Conservation (phyloP, 225 moss, liverwort and hornwort genomes). For the Rhytidiadelphus loreus region DNA sequence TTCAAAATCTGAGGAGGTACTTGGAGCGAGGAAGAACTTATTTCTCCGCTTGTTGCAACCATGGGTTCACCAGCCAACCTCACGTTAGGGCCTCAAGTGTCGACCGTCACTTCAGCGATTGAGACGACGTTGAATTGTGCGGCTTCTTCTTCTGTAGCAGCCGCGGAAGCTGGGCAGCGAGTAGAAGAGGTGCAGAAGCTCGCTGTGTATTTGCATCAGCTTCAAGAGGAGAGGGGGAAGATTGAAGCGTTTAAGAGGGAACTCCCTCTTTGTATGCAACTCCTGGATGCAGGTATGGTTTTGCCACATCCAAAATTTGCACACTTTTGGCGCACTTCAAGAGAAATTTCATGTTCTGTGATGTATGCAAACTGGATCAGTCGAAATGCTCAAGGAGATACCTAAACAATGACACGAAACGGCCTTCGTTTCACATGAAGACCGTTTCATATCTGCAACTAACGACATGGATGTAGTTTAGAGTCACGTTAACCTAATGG, state of each 20-base stretch:
- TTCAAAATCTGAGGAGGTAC: background rate
- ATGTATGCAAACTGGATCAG: background rate
- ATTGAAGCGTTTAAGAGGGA: slow-evolving; percentile 96
- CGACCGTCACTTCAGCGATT: slow-evolving; percentile 13
- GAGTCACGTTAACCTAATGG: background rate
- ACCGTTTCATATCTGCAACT: slow-evolving; percentile 17
- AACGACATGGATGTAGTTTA: background rate
- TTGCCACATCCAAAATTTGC: background rate
- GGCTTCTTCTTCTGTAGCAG: background rate
- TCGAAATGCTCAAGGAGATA: background rate
- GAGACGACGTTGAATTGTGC: slow-evolving; percentile 30
- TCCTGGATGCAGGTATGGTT: slow-evolving; percentile 62
- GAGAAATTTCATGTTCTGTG: background rate
- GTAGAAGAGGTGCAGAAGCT: slow-evolving; percentile 28
- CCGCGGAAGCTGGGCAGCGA: background rate
- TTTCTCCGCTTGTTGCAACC: background rate
- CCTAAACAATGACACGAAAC: background rate
- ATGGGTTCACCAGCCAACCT: slow-evolving; percentile 82
- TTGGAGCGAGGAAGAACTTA: background rate
- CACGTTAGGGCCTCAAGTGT: slow-evolving; percentile 46
- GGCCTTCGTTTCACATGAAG: background rate
- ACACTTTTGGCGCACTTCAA: background rate
- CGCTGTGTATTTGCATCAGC: slow-evolving; percentile 52
- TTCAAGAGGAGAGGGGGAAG: slow-evolving; percentile 83
- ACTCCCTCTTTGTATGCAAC: slow-evolving; percentile 91